phyloP scores from a whole-genome alignment of 2,329 filamentous ascomycete genomes.

The Mycosphaerella sp. region DNA sequence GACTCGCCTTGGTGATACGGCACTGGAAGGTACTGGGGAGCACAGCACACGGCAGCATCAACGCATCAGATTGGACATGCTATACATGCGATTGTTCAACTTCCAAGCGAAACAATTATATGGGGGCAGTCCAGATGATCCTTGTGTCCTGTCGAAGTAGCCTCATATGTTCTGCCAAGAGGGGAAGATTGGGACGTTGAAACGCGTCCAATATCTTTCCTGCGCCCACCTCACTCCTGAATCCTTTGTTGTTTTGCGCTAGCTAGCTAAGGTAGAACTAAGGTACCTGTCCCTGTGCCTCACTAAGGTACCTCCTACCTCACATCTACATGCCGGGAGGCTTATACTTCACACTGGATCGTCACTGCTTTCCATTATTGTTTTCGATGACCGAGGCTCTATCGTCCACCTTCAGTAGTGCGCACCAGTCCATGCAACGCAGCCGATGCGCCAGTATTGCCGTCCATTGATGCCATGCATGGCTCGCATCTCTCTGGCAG shows the following conservation, averaged over 20 bases:
- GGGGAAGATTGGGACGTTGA: neutral
- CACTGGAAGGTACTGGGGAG: neutral
- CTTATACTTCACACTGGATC: neutral
- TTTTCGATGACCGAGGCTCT: too few species aligned
- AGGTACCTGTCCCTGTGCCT: too few species aligned
- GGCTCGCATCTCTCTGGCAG: conserved; percentile 9
- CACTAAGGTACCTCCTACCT: too few species aligned
- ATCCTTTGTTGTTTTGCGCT: too few species aligned
- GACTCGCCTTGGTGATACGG: neutral
- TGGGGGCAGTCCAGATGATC: neutral
- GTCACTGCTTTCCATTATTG: neutral
- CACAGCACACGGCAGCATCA: neutral
- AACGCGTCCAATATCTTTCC: neutral
- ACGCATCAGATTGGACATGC: neutral
- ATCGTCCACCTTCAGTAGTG: too few species aligned
- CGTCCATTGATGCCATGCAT: conserved; percentile 14
- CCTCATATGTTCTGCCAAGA: neutral
- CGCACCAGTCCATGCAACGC: neutral
- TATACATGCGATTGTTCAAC: neutral
- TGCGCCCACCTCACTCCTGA: too few species aligned
- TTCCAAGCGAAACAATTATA: neutral
- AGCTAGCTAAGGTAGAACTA: too few species aligned
- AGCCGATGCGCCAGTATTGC: neutral
- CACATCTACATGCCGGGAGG: neutral
- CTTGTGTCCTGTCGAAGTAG: neutral